Conservation (phyloP, 768 basidiomycete genomes). For the Hydnum rufescens region DNA sequence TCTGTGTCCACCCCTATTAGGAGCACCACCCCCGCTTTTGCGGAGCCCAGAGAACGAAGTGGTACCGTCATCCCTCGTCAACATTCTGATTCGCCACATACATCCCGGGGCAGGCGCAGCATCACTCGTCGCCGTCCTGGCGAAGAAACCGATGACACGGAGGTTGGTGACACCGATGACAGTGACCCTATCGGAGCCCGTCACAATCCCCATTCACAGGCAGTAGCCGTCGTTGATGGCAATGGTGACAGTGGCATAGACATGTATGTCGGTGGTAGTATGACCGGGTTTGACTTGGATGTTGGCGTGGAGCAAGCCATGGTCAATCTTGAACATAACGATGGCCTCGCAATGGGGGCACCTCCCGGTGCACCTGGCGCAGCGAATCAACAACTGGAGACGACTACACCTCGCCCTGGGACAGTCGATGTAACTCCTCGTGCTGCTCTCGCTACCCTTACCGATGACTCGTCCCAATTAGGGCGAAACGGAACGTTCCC, state of each 20-base stretch:
- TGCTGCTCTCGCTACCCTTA: not conserved
- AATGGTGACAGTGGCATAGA: slow-evolving; percentile 20
- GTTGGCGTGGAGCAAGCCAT: slow-evolving; percentile 39
- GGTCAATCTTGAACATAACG: slow-evolving; percentile 59
- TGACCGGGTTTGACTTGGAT: slow-evolving; percentile 24
- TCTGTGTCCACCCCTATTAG: slow-evolving; percentile 37
- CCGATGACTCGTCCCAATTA: not conserved
- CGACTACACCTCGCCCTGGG: slow-evolving; percentile 1
- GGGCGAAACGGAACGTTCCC: no score
- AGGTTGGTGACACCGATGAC: slow-evolving; percentile 60
- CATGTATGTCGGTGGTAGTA: slow-evolving; percentile 5
- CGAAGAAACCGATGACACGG: slow-evolving; percentile 17
- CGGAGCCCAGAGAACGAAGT: slow-evolving; percentile 40
- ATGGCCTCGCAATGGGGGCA: slow-evolving; percentile 78
- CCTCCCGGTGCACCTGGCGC: slow-evolving; percentile 85
- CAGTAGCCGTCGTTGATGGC: slow-evolving; percentile 25
- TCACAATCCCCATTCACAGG: not conserved
- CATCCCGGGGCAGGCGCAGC: slow-evolving; percentile 13
- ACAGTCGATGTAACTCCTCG: not conserved
- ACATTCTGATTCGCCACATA: slow-evolving; percentile 15
- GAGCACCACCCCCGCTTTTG: slow-evolving; percentile 41
- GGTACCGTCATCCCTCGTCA: slow-evolving; percentile 49
- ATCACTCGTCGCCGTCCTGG: slow-evolving; percentile 23
- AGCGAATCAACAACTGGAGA: slow-evolving; percentile 1
- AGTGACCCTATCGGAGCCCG: slow-evolving; percentile 17